Evolutionary conservation across 352 stramenopile genomes (phyloP), one percentile per base, ranked within the genome.

Genomic region (Thalassiosira mediterranea): DNA sequence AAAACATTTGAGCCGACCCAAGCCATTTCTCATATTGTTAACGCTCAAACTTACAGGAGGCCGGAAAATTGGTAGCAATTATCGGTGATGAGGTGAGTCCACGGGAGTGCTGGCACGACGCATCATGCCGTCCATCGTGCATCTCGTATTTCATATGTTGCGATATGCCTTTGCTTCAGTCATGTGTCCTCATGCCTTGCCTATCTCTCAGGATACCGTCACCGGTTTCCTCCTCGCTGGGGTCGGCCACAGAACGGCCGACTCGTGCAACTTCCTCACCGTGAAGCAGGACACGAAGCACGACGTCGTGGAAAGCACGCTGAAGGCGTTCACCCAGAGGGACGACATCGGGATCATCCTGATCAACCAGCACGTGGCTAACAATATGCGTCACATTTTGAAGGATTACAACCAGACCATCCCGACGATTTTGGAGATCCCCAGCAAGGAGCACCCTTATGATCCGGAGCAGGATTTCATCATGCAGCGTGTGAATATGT

Each of bases 401-500:
- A 98, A 98, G 73, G 92, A 96, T 81, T 99, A 99, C 88, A 95
- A 97, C 42, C 96, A 98, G 85, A 98, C 96, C 25, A 98, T 99
- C 79, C 97, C 97, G 26, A 99, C 97, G 5, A 92, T 99, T 61
- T 89, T 99, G 58, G 97, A 99, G 84, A 99, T 99, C 75, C 96
- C 96, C 46, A 97, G 92, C 81, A 99, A 99, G 70, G 91, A 95
- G 53, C 84, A 94, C 79, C 89, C 90, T 49, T 98, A 99, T 80
- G 96, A 99, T 84, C 96, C 97, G 19, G 83, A 96, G 67, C 97
- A 99, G 91, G 97, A 99, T 90, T 98, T 98, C 86, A 98, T 99
- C 85, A 98, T 99, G 96, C 96, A 98, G 90, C 91, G 96, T 66
- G 96, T 99, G 38, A 92, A 91, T 62, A 91, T 93, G 86, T 92